Evolutionary conservation across 148 eudicot genomes (phyloP).

Genomic region (Fallopia convolvulus): DNA sequence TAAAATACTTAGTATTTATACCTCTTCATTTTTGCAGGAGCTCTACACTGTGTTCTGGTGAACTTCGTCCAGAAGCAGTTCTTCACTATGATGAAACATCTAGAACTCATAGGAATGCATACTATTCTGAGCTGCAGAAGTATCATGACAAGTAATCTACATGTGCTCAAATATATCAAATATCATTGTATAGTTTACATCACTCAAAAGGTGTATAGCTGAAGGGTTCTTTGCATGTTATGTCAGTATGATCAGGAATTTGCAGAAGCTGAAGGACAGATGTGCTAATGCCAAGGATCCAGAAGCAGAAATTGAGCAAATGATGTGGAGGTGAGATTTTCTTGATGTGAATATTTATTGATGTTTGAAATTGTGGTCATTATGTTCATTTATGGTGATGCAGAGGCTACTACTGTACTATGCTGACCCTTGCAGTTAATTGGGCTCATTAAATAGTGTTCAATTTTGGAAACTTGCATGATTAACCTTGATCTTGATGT

Average conservation of each 20-base stretch:
- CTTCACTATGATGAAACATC: constrained; percentile 41
- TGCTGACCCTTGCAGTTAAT: neutral
- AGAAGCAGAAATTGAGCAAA: constrained; percentile 42
- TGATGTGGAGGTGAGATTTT: constrained; percentile 11
- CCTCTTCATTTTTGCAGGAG: constrained; percentile 40
- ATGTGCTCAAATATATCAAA: neutral
- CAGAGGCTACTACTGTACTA: neutral
- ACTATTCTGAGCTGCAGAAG: constrained; percentile 54
- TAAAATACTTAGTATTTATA: neutral
- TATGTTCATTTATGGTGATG: neutral
- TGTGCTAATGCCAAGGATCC: constrained; percentile 61
- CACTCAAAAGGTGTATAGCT: neutral
- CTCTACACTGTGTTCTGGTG: constrained; percentile 60
- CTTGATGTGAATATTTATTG: neutral
- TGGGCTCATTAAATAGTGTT: neutral
- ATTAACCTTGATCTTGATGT: neutral
- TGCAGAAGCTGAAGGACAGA: constrained; percentile 63
- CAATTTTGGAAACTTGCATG: neutral
- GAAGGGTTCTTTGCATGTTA: constrained; percentile 16
- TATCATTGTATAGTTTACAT: neutral
- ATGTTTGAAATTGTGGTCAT: neutral
- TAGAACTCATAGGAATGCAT: constrained; percentile 55
- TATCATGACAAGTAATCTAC: constrained; percentile 59
- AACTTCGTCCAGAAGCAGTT: constrained; percentile 74
- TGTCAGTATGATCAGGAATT: constrained; percentile 70